A percentile compares a stretch with the other conserved stretches of the same genome.
phyloP scores from a whole-genome alignment of 352 stramenopile genomes.

The Phytopythium oedochilum region DNA sequence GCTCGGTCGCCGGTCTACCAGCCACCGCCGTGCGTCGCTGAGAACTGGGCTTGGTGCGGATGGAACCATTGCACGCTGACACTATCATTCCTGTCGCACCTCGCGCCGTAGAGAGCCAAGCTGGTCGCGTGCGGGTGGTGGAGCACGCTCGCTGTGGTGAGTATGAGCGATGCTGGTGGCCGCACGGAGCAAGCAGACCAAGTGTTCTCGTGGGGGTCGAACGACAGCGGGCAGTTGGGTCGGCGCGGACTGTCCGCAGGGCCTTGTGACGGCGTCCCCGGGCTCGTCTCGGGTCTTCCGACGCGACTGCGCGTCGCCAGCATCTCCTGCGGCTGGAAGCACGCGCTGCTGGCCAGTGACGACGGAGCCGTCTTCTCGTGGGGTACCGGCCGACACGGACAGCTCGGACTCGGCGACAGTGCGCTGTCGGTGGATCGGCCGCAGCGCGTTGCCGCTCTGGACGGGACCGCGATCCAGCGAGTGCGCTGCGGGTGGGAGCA shows the following conservation, averaged over 20 bases:
- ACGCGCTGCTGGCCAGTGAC: slow-evolving; percentile 53
- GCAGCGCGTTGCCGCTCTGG: slow-evolving; percentile 18
- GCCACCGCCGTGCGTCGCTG: background rate
- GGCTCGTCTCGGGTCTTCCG: slow-evolving; percentile 16
- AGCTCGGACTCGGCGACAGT: slow-evolving; percentile 51
- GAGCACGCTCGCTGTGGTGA: slow-evolving; percentile 46
- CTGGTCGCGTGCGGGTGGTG: slow-evolving; percentile 72
- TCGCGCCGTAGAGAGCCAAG: slow-evolving; percentile 25
- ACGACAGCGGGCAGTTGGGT: slow-evolving; percentile 47
- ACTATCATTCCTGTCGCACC: background rate
- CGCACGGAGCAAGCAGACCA: slow-evolving; percentile 10
- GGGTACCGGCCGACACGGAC: slow-evolving; percentile 64
- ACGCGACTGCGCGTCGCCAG: slow-evolving; percentile 31
- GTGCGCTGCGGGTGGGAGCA: slow-evolving; percentile 83
- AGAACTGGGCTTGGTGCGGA: background rate
- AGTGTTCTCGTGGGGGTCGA: slow-evolving; percentile 54
- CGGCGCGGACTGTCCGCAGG: slow-evolving; percentile 4
- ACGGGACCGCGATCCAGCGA: slow-evolving; percentile 8
- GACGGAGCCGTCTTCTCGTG: slow-evolving; percentile 55
- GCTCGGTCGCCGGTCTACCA: background rate
- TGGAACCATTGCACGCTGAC: background rate
- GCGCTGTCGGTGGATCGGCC: slow-evolving; percentile 20
- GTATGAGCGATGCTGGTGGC: background rate
- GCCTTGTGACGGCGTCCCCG: background rate
- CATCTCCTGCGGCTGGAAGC: slow-evolving; percentile 80